These are phyloP conservation scores for Penicillium decumbens DNA, from an alignment of 2,329 filamentous ascomycete species.

Conservation along the genomic window DNA sequence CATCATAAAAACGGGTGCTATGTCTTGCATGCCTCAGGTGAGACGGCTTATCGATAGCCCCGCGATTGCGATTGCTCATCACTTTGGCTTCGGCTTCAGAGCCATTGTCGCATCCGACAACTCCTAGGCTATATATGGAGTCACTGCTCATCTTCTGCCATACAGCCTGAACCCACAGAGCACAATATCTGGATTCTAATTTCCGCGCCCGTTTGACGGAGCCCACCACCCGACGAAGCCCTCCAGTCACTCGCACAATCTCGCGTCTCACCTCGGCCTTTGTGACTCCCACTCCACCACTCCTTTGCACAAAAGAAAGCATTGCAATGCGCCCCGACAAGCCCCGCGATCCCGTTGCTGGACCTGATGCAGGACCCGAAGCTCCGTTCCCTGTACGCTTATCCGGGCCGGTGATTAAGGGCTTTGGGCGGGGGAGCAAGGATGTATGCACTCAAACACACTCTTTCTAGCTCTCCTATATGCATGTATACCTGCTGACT, in stretches of 20 bases:
- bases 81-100: not conserved
- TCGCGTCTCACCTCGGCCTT: not conserved
- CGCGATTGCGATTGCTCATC: conserved; percentile 1
- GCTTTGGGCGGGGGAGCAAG: conserved; percentile 89
- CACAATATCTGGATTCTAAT: not conserved
- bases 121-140: not conserved
- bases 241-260: not conserved
- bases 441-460: conserved; percentile 55
- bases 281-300: not conserved
- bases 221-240: not conserved
- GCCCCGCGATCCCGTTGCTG: conserved; percentile 66
- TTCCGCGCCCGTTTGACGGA: not conserved
- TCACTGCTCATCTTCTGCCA: not conserved
- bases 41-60: conserved; percentile 15
- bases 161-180: not conserved
- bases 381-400: conserved; percentile 77
- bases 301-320: not conserved
- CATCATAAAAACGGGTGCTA: not conserved
- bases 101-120: conserved; percentile 1
- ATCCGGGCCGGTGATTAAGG: conserved; percentile 81
- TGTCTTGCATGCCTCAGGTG: conserved; percentile 6
- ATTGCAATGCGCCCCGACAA: conserved; percentile 45
- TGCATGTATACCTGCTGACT: conserved; percentile 2
- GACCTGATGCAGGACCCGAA: conserved; percentile 67
- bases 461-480: not conserved